Evolutionary conservation across 495 filamentous ascomycete species (phyloP), one percentile per base, ranked within the genome.

Genomic region (Pseudotulostoma volvatum): DNA sequence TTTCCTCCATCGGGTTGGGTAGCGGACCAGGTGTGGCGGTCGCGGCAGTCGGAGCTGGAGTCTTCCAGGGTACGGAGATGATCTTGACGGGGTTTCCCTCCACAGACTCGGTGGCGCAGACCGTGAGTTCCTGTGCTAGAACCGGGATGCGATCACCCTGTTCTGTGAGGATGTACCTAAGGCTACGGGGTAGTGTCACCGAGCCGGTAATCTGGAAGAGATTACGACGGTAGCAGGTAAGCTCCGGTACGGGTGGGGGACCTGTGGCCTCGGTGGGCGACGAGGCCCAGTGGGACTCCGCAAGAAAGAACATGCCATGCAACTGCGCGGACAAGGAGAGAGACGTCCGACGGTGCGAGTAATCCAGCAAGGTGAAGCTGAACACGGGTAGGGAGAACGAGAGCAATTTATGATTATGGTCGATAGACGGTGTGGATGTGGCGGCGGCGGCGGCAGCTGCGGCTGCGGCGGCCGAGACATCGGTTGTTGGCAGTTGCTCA

Each of bases 261-360:
- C 14, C 16, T 13, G 44, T 33, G 30, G 37, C 44, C 16, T 47
- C 31, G 33, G 44, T 47, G 21, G 47, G 49, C 18, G 47, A 45
- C 41, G 34, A 38, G 1, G 42, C 45, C 17, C 32, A 73, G 9
- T 83, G 79, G 44, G 86, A 61, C 61, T 94, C 86, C 36, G 86
- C 85, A 4, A 94, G 71, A 50, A 90, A 93, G 62, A 94, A 94
- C 84, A 92, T 93, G 61, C 86, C 86, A 51, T 90, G 83, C 20
- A 94, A 60, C 56, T 92, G 86, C 32, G 84, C 84, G 7, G 78
- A 73, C 52, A 93, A 74, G 21, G 70, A 68, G 16, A 84, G 53
- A 4, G 63, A 65, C 4, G 67, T 61, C 50, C 72, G 56, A 37
- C 73, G 67, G 54, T 73, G 65, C 44, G 72, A 67, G 62, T 73